phyloP scores from a whole-genome alignment of 2,329 filamentous ascomycete genomes.

The Ilyonectria sp. region DNA sequence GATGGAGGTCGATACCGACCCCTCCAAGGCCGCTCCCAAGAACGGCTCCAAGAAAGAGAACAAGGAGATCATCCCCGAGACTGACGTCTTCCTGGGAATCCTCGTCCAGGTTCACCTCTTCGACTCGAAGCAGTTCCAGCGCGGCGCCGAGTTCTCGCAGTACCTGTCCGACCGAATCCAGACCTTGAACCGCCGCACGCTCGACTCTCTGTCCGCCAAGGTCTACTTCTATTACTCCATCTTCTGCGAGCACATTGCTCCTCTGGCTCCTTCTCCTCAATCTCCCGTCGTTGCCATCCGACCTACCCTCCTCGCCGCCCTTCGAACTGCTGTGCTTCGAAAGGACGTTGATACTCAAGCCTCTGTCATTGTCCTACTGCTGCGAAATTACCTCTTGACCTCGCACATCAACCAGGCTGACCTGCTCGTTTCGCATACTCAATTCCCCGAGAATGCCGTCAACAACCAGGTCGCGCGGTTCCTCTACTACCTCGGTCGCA shows the following conservation, averaged over 20 bases:
- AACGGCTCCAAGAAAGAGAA: slow-evolving; percentile 74
- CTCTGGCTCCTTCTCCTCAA: slow-evolving; percentile 88
- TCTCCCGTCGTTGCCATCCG: slow-evolving; percentile 91
- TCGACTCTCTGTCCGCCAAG: slow-evolving; percentile 94
- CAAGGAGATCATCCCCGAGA: slow-evolving; percentile 87
- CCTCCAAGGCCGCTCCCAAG: slow-evolving; percentile 67
- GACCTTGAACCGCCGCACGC: slow-evolving; percentile 89
- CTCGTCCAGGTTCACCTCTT: slow-evolving; percentile 90
- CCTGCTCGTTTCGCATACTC: slow-evolving; percentile 93
- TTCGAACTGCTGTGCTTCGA: slow-evolving; percentile 94
- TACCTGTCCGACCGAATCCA: slow-evolving; percentile 89
- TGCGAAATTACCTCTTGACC: slow-evolving; percentile 95
- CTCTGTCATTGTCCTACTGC: slow-evolving; percentile 92
- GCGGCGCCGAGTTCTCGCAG: slow-evolving; percentile 87
- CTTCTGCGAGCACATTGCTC: slow-evolving; percentile 92
- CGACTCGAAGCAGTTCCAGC: slow-evolving; percentile 85
- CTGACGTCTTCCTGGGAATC: slow-evolving; percentile 91
- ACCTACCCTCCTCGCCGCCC: slow-evolving; percentile 86
- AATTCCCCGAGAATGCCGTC: slow-evolving; percentile 93
- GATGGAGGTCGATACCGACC: slow-evolving; percentile 79
- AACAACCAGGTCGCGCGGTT: slow-evolving; percentile 99
- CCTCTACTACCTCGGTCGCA: slow-evolving; percentile 96
- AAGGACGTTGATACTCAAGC: slow-evolving; percentile 99
- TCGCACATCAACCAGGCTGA: slow-evolving; percentile 98
- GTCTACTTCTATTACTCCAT: slow-evolving; percentile 98